Evolutionary conservation across 1,139 yeast species (phyloP).

Genomic region (Taphrina wiesneri): DNA sequence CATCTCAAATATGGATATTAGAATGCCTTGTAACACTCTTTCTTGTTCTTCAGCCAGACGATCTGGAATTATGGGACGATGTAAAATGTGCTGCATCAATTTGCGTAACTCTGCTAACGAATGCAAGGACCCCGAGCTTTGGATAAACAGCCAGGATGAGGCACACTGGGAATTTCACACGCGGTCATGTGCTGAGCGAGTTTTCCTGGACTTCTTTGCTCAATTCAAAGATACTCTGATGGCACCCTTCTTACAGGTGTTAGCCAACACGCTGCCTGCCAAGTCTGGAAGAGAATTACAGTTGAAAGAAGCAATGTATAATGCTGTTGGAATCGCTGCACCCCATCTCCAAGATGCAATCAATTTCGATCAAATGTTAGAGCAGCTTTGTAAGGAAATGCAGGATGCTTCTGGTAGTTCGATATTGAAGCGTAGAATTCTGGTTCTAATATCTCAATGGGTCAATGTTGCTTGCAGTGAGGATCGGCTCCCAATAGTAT

Average conservation of each 20-base stretch:
- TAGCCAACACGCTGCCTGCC: constrained; percentile 46
- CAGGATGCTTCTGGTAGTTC: constrained; percentile 40
- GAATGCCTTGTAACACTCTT: constrained; percentile 72
- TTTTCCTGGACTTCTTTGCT: constrained; percentile 71
- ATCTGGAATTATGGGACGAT: constrained; percentile 73
- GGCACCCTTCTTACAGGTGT: constrained; percentile 62
- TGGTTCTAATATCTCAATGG: constrained; percentile 81
- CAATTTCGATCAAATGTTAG: constrained; percentile 62
- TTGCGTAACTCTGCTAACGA: background rate
- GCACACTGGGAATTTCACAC: constrained; percentile 81
- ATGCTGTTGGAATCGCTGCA: constrained; percentile 78
- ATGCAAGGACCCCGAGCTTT: constrained; percentile 84
- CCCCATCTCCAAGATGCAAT: constrained; percentile 63
- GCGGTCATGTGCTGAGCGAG: constrained; percentile 83
- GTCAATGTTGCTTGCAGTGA: constrained; percentile 63
- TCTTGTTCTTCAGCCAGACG: constrained; percentile 68
- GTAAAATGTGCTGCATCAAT: background rate
- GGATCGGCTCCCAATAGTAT: constrained; percentile 61
- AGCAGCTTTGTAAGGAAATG: constrained; percentile 58
- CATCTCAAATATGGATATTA: constrained; percentile 59
- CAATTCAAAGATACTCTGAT: constrained; percentile 64
- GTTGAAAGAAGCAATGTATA: constrained; percentile 73
- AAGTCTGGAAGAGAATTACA: constrained; percentile 47
- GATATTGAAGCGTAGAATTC: constrained; percentile 73
- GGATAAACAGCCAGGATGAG: constrained; percentile 78